Conservation (phyloP, 495 filamentous ascomycete species). For the Cenococcum geophilum region DNA sequence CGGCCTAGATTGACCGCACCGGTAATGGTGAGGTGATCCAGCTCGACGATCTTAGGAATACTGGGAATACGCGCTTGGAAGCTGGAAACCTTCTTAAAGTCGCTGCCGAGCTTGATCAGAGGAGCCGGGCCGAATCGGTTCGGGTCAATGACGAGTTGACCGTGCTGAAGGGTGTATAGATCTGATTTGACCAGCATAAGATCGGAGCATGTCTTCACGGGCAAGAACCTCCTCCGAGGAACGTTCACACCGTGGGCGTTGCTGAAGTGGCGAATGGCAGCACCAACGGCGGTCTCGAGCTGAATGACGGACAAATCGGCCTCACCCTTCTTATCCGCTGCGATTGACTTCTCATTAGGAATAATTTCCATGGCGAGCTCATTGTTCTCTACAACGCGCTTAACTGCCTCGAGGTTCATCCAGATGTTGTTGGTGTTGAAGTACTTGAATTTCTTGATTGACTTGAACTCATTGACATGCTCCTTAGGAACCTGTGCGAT, state of each 20-base stretch:
- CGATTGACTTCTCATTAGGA: conserved; percentile 96
- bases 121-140: conserved; percentile 97
- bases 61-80: conserved; percentile 96
- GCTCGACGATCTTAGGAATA: conserved; percentile 96
- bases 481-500: conserved; percentile 99
- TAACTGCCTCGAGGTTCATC: conserved; percentile 96
- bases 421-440: conserved; percentile 99
- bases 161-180: conserved; percentile 99
- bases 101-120: conserved; percentile 94
- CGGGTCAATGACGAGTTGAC: conserved; percentile 91
- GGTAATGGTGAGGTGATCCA: conserved; percentile 96
- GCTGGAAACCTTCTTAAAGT: conserved; percentile 99
- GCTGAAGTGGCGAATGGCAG: conserved; percentile 96
- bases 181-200: conserved; percentile 99
- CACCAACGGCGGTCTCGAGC: conserved; percentile 97
- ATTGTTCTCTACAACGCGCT: conserved; percentile 97
- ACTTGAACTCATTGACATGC: conserved; percentile 99
- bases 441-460: conserved; percentile 99
- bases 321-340: conserved; percentile 99
- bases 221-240: conserved; percentile 93
- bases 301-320: conserved; percentile 95
- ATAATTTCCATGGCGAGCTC: conserved; percentile 99
- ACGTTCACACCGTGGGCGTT: conserved; percentile 99
- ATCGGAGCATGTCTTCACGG: conserved; percentile 99
- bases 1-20: conserved; percentile 94